Evolutionary conservation across 208 protist species (phyloP).

Genomic region (Trichomonas tenax): DNA sequence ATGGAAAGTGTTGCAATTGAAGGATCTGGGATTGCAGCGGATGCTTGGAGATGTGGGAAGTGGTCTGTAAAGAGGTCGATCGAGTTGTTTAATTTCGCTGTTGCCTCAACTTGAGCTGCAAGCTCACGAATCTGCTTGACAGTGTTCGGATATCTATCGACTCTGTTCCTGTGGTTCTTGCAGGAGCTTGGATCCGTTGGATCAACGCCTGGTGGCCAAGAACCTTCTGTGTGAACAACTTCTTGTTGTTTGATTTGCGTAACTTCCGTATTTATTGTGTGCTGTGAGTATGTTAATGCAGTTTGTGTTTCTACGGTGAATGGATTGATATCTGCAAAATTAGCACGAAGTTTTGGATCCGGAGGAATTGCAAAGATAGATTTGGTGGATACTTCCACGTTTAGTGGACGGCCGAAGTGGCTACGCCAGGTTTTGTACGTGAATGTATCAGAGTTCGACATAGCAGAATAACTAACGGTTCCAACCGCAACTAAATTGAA

Average conservation of each 20-base stretch:
- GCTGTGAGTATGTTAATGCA: neutral
- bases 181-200: neutral
- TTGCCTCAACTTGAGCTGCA: neutral
- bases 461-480: neutral
- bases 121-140: neutral
- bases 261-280: conserved; percentile 7
- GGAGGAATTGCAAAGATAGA: neutral
- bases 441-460: neutral
- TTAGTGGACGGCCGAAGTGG: neutral
- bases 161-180: neutral
- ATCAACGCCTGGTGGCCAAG: neutral
- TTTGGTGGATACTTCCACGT: neutral
- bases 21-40: neutral
- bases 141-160: neutral
- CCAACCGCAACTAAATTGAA: neutral
- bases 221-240: neutral
- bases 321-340: conserved; percentile 2
- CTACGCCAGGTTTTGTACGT: neutral
- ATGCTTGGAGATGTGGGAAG: neutral
- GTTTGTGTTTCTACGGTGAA: neutral
- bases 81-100: neutral
- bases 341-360: neutral
- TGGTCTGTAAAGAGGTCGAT: conserved; percentile 1
- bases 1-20: neutral
- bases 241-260: neutral